Percentiles rank a stretch among this genome's conserved stretches.
Evolutionary conservation across 331 rosid genomes (phyloP).

Genomic region (Acacia pycnantha): DNA sequence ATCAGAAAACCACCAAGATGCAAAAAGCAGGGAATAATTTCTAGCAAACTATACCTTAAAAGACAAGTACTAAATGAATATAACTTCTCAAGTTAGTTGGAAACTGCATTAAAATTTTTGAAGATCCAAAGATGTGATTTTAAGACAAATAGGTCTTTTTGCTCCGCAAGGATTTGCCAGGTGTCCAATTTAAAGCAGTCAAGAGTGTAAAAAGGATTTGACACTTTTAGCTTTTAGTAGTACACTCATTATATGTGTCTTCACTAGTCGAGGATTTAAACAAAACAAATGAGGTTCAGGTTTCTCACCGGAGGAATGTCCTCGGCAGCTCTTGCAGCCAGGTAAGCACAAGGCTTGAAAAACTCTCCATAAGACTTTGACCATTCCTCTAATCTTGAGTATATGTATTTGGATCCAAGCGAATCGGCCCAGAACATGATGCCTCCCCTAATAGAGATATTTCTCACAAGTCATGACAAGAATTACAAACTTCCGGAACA

Average conservation of each 20-base stretch:
- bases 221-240: not conserved
- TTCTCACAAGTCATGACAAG: slow-evolving; percentile 19
- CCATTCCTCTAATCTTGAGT: slow-evolving; percentile 82
- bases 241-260: not conserved
- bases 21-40: not conserved
- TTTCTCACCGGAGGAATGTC: slow-evolving; percentile 78
- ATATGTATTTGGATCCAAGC: slow-evolving; percentile 84
- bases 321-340: slow-evolving; percentile 86
- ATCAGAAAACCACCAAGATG: not conserved
- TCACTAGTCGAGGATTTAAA: not conserved
- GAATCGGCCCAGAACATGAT: slow-evolving; percentile 91
- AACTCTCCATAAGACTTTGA: slow-evolving; percentile 71
- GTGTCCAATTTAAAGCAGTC: not conserved
- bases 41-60: not conserved
- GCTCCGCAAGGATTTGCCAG: not conserved
- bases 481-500: not conserved
- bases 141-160: not conserved
- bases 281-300: slow-evolving; percentile 20
- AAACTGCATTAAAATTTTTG: not conserved
- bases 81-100: not conserved
- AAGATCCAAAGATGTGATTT: not conserved
- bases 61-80: not conserved
- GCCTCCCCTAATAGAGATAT: slow-evolving; percentile 73
- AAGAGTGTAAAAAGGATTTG: not conserved
- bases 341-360: slow-evolving; percentile 85